phyloP scores from a whole-genome alignment of 257 asterid species.

The Nicotiana attenuata region DNA sequence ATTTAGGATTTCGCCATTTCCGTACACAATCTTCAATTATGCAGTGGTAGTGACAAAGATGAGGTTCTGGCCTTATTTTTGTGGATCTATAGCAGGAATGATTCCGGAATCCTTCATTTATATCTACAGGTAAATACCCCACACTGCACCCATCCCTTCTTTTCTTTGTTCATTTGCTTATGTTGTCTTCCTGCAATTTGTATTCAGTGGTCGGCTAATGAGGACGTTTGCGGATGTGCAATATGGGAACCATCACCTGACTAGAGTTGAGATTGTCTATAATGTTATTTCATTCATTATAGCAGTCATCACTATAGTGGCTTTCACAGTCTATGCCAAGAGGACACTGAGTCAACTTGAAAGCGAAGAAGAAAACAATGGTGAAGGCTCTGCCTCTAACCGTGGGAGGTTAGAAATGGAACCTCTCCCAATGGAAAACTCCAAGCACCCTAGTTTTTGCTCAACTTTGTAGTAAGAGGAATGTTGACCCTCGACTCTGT shows the following conservation, averaged over 20 bases:
- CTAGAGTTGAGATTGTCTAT: conserved; percentile 71
- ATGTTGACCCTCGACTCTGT: not conserved
- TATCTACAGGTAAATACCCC: conserved; percentile 64
- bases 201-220: conserved; percentile 79
- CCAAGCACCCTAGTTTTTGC: conserved; percentile 25
- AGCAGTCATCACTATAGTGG: conserved; percentile 53
- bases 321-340: conserved; percentile 66
- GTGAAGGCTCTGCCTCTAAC: conserved; percentile 21
- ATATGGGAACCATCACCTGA: conserved; percentile 62
- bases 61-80: conserved; percentile 86
- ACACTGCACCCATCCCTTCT: not conserved
- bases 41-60: conserved; percentile 79
- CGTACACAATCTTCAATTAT: conserved; percentile 85
- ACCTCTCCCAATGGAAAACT: conserved; percentile 55
- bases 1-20: conserved; percentile 83
- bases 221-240: conserved; percentile 77
- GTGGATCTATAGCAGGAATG: conserved; percentile 90
- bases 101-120: conserved; percentile 89
- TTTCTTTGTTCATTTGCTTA: not conserved
- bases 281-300: conserved; percentile 61
- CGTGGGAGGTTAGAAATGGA: conserved; percentile 44
- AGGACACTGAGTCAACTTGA: conserved; percentile 55
- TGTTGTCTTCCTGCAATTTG: conserved; percentile 9
- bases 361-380: conserved; percentile 36
- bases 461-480: conserved; percentile 15